A percentile compares a stretch with the other conserved stretches of the same genome.
Conservation (phyloP, 1,284 basidiomycete genomes). For the Filobasidium uniguttulatum region DNA sequence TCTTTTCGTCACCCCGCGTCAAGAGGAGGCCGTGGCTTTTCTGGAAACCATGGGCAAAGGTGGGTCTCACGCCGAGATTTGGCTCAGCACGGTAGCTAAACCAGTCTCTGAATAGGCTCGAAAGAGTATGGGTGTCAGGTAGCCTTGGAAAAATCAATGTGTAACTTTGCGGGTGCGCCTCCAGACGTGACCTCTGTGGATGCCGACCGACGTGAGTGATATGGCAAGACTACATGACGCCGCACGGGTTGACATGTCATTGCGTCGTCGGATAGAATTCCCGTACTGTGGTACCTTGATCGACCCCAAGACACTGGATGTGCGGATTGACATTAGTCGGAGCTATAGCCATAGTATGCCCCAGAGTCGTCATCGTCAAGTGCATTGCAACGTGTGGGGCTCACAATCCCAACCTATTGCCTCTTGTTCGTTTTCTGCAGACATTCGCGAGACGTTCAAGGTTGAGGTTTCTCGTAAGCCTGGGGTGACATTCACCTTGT, state of each 20-base stretch:
- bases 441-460: conserved; percentile 32
- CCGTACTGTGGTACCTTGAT: conserved; percentile 82
- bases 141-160: conserved; percentile 71
- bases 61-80: conserved; percentile 19
- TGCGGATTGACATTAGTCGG: conserved; percentile 59
- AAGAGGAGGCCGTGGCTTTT: conserved; percentile 53
- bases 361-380: conserved; percentile 41
- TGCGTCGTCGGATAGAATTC: conserved; percentile 60
- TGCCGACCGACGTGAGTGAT: conserved; percentile 18
- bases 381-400: not conserved
- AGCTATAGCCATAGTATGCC: conserved; percentile 45
- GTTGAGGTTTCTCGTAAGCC: conserved; percentile 23
- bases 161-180: conserved; percentile 49
- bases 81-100: not conserved
- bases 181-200: not conserved
- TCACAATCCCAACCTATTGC: no score
- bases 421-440: no score
- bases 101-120: conserved; percentile 46
- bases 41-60: conserved; percentile 66
- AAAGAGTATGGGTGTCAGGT: conserved; percentile 88
- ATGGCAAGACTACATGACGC: no score
- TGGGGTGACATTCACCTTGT: conserved; percentile 27
- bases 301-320: conserved; percentile 56
- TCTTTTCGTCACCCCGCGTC: conserved; percentile 65
- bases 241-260: no score